These are phyloP conservation scores for Metschnikowia amazonensis DNA, from an alignment of 805 yeast species.

Conservation along the genomic window DNA sequence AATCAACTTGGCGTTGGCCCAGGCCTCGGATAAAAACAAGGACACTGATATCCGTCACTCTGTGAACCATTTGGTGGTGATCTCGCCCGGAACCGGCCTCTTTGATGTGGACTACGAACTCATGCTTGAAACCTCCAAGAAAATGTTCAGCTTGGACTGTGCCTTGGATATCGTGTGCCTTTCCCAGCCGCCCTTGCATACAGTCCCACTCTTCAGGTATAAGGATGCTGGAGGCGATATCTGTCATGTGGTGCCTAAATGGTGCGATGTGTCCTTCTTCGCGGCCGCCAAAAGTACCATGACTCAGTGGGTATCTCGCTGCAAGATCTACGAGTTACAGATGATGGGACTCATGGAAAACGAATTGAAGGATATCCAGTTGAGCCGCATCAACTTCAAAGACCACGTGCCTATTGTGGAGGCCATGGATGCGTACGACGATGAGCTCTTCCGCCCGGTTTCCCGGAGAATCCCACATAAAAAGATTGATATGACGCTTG, in stretches of 20 bases:
- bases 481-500: not conserved
- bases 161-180: conserved; percentile 87
- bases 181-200: conserved; percentile 87
- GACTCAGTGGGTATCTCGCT: conserved; percentile 84
- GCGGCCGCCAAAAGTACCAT: conserved; percentile 45
- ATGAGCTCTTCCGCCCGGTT: conserved; percentile 44
- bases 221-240: conserved; percentile 45
- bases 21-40: conserved; percentile 70
- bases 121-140: conserved; percentile 68
- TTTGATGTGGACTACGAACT: conserved; percentile 86
- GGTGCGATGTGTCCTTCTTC: conserved; percentile 95
- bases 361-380: conserved; percentile 66
- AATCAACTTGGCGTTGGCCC: conserved; percentile 74
- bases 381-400: conserved; percentile 50
- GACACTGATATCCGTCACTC: conserved; percentile 88
- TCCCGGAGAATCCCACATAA: conserved; percentile 7
- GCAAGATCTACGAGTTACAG: conserved; percentile 90
- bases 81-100: conserved; percentile 91
- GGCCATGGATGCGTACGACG: conserved; percentile 68
- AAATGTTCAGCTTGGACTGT: conserved; percentile 72
- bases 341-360: conserved; percentile 98
- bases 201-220: conserved; percentile 83
- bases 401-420: conserved; percentile 44
- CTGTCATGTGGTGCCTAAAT: conserved; percentile 81
- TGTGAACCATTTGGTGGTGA: conserved; percentile 80